These are phyloP conservation scores for Rhizophagus prolifer DNA, from an alignment of 192 early-diverging fungal species.

Conservation along the genomic window DNA sequence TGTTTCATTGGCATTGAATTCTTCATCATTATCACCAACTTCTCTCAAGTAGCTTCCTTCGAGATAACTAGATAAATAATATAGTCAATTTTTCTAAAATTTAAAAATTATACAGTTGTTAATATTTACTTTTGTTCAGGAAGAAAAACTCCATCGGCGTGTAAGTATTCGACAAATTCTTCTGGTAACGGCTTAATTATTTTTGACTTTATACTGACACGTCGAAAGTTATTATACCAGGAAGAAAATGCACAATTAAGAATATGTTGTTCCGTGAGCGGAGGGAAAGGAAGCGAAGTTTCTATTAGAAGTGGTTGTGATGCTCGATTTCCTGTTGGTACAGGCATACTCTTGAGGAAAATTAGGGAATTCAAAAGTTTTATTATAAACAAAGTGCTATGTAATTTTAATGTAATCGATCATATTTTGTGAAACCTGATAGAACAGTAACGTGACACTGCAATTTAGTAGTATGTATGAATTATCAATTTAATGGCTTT, in stretches of 20 bases:
- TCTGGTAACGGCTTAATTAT: constrained; percentile 69
- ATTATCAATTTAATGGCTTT: too few relatives aligned
- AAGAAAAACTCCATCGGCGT: constrained; percentile 82
- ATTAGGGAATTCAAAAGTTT: too few relatives aligned
- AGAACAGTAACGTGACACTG: too few relatives aligned
- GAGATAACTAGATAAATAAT: constrained; percentile 34
- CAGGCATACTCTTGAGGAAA: neutral
- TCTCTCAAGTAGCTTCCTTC: constrained; percentile 24
- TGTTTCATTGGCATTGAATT: constrained; percentile 34
- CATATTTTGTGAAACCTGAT: too few relatives aligned
- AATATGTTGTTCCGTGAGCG: constrained; percentile 62
- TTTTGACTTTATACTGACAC: constrained; percentile 68
- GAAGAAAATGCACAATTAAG: constrained; percentile 68
- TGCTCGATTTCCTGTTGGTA: neutral
- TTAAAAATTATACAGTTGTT: neutral
- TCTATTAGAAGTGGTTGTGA: neutral
- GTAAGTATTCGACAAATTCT: constrained; percentile 82
- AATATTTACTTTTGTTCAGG: constrained; percentile 62
- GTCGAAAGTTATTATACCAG: constrained; percentile 75
- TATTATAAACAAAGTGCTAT: too few relatives aligned
- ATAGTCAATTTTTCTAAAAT: constrained; percentile 31
- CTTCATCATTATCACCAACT: constrained; percentile 33
- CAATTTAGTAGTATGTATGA: too few relatives aligned
- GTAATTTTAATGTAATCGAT: too few relatives aligned
- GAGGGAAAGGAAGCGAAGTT: constrained; percentile 44